Base-by-base conservation (phyloP, 371 early-diverging fungal species). In the Mortierella sp. region DNA sequence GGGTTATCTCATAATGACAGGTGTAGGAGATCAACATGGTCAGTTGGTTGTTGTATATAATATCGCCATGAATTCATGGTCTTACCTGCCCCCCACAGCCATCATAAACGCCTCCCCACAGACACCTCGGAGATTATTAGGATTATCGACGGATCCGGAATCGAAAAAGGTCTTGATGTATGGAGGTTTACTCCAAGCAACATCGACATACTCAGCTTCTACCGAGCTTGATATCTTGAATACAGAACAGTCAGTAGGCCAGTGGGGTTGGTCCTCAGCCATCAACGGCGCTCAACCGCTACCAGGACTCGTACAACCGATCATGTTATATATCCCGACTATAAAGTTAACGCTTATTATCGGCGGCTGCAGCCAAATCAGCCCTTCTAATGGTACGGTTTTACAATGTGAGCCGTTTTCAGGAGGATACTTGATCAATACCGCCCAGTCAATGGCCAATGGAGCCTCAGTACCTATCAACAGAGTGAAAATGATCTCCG, bases 201-300 rank as follows among this genome's bases (percentile, higher is more conserved):
- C 60, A 2, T 37, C 34, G 15, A 23, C 49, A 22, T 60, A 23
- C 17, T 68, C 74, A 23, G 13, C 68, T 3, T 64, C 65, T 0
- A 2, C 32, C 19, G 74, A 74, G 34, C 54, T 73, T 49, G 70
- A 79, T 34, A 43, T 64, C 23, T 35, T 78, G 32, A 58, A 66
- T 61, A 53, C 69, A 19, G 42, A 40, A n/a, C n/a, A 56, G 22
- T 22, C 43, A 0, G 2, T 64, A 8, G 28, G 34, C 9, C 29
- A 61, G 31, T 78, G 78, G 78, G 15, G 12, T 4, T 78, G 80
- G 74, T 49, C 68, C 7, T 37, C 63, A n/a, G 54, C 53, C 5
- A 28, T 60, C 15, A 12, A 12, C 1, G 64, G 29, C 23, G 28
- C 45, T 15, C 15, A 26, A 51, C 65, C 55, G 7, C 47, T 69